Conservation (phyloP, 2,329 filamentous ascomycete genomes). For the Fusarium sambucinum region DNA sequence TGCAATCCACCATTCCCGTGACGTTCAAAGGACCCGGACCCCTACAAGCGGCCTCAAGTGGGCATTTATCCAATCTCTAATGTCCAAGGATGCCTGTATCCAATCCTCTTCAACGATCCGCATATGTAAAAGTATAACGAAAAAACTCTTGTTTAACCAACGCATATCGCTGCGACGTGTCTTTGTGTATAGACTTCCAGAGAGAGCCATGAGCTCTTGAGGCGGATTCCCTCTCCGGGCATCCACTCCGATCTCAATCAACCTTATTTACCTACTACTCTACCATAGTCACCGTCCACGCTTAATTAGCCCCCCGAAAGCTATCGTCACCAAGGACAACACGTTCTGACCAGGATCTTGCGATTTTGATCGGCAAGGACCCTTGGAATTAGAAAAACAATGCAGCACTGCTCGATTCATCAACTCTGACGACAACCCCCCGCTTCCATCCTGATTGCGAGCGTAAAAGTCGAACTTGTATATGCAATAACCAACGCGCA, state of each 20-base stretch:
- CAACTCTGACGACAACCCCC: slow-evolving; percentile 38
- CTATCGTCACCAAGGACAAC: slow-evolving; percentile 43
- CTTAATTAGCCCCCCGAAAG: slow-evolving; percentile 22
- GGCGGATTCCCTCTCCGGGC: slow-evolving; percentile 38
- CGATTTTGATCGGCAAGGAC: slow-evolving; percentile 36
- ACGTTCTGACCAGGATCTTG: slow-evolving; percentile 29
- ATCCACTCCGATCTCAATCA: slow-evolving; percentile 29
- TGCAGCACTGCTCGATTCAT: slow-evolving; percentile 39
- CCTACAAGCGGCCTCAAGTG: slow-evolving; percentile 12
- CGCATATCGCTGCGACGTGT: slow-evolving; percentile 19
- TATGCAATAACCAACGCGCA: slow-evolving; percentile 43
- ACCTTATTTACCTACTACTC: slow-evolving; percentile 9
- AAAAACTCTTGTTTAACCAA: slow-evolving; percentile 16
- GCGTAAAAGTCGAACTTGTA: slow-evolving; percentile 36
- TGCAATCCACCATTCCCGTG: slow-evolving; percentile 29
- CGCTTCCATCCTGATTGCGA: slow-evolving; percentile 31
- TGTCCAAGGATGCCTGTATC: slow-evolving; percentile 15
- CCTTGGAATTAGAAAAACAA: slow-evolving; percentile 39
- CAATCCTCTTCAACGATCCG: slow-evolving; percentile 31
- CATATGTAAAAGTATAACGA: slow-evolving; percentile 23
- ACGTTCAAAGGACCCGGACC: slow-evolving; percentile 28
- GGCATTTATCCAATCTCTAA: slow-evolving; percentile 16
- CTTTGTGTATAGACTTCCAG: slow-evolving; percentile 8
- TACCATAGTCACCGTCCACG: slow-evolving; percentile 21
- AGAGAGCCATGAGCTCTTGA: slow-evolving; percentile 42